Base-by-base conservation (phyloP, 2,329 filamentous ascomycete species). In the Bretziella fagacearum region DNA sequence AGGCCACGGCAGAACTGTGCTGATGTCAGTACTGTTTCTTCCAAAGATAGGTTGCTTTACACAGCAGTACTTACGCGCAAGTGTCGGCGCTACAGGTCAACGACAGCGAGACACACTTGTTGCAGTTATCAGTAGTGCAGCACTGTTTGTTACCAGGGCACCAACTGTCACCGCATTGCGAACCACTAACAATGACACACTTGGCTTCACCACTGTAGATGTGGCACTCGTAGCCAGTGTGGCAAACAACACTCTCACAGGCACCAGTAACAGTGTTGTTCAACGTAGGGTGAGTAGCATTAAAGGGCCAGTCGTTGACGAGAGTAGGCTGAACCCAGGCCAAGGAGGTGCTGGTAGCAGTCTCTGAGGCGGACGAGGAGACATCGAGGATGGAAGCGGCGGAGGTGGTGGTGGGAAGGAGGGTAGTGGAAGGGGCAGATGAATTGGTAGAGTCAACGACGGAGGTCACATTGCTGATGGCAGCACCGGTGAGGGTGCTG, bases 201-300 rank as follows among this genome's bases (percentile, higher is more conserved):
- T 46, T 36, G 25, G 43, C 44, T 3, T 17, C 25, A 7, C 27
- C 44, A 4, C 44, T 22, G 43, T 50, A 50, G 18, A 50, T 39
- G 32, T 50, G 48, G 37, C 48, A 50, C 37, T 50, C 48, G 18
- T 39, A 46, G n/a, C 48, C 48, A 7, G 48, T 46, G 48, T 43
- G 48, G 43, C 48, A 50, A 10, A 29, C 22, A 22, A 50, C 37
- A n/a, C 29, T 25, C 33, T 42, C 37, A 15, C 48, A 50, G 39
- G 26, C 36, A 17, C 48, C 48, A 13, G 44, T 50, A 13, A 44
- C 32, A 22, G 48, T 50, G 48, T 50, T 50, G 48, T 50, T 50
- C 2, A 47, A 6, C 3, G 39, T 37, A 15, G 48, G 48, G 15
- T 43, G 32, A 3, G 25, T 46, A 18, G 4, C 18, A 26, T 36